A percentile compares a stretch with the other conserved stretches of the same genome.
phyloP scores from a whole-genome alignment of 306 rosid genomes.

The Dryas alaskensis region DNA sequence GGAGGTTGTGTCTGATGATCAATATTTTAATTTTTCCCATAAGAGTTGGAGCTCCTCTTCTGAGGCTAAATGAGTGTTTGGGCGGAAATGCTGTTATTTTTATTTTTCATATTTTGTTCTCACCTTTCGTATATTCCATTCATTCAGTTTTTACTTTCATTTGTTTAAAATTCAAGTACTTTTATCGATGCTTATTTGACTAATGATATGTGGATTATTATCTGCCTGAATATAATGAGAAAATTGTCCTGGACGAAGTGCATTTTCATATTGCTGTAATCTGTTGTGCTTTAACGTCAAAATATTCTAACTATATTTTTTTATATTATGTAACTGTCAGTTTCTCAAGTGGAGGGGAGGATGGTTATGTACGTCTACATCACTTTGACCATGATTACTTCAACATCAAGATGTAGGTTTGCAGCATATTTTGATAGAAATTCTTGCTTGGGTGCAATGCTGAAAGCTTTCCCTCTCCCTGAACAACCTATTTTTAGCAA shows the following conservation, averaged over 20 bases:
- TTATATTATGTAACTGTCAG: slow-evolving; percentile 31
- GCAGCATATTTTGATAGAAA: slow-evolving; percentile 16
- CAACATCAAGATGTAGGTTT: slow-evolving; percentile 65
- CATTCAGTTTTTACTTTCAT: too few relatives aligned
- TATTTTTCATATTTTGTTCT: too few relatives aligned
- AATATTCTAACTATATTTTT: background rate
- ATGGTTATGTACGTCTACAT: slow-evolving; percentile 87
- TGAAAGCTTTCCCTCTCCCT: slow-evolving; percentile 6
- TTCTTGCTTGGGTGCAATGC: background rate
- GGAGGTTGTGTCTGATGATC: too few relatives aligned
- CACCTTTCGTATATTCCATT: too few relatives aligned
- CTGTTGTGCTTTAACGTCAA: background rate
- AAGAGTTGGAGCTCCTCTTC: too few relatives aligned
- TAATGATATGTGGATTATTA: background rate
- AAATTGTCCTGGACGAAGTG: background rate
- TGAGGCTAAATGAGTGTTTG: too few relatives aligned
- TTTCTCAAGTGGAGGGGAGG: slow-evolving; percentile 97
- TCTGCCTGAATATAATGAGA: background rate
- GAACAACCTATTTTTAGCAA: background rate
- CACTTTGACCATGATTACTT: slow-evolving; percentile 92
- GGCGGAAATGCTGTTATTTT: too few relatives aligned
- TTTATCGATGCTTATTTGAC: too few relatives aligned
- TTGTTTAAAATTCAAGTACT: too few relatives aligned
- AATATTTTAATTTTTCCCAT: too few relatives aligned
- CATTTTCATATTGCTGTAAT: background rate